Evolutionary conservation across 768 basidiomycete genomes (phyloP).

Genomic region (Coprinopsis sp.): DNA sequence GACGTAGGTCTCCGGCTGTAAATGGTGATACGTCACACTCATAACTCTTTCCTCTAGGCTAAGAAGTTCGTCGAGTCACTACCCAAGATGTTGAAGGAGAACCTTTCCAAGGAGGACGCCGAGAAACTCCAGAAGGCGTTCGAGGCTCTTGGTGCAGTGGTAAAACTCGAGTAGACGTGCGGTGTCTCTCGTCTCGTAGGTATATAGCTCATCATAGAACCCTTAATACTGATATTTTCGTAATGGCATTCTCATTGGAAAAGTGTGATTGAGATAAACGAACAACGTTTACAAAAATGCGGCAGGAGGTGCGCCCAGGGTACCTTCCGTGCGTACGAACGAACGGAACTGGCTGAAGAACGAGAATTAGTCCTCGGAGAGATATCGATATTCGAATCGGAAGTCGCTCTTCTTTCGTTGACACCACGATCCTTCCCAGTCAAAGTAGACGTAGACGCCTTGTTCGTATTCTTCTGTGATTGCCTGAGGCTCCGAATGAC

Average conservation of each 20-base stretch:
- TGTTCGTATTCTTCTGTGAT: conserved; percentile 99
- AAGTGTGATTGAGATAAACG: conserved; percentile 2
- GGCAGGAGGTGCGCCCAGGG: conserved; percentile 11
- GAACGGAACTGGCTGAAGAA: conserved; percentile 7
- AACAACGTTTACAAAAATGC: conserved; percentile 11
- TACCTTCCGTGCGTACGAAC: no score
- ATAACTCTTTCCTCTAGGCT: conserved; percentile 53
- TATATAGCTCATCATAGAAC: conserved; percentile 13
- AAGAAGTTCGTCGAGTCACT: conserved; percentile 98
- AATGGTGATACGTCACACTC: neutral
- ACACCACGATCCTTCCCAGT: conserved; percentile 99
- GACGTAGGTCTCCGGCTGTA: conserved; percentile 59
- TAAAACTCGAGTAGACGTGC: conserved; percentile 67
- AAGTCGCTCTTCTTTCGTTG: conserved; percentile 98
- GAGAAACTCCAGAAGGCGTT: conserved; percentile 94
- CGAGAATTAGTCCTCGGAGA: conserved; percentile 75
- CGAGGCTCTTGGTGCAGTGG: conserved; percentile 81
- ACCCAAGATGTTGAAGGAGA: conserved; percentile 92
- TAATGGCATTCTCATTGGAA: conserved; percentile 2
- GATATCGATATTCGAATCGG: conserved; percentile 92
- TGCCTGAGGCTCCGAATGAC: conserved; percentile 95
- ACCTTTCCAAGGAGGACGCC: conserved; percentile 92
- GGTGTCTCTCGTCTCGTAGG: conserved; percentile 13
- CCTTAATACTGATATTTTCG: conserved; percentile 5
- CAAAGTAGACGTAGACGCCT: conserved; percentile 98